Evolutionary conservation across 2,329 filamentous ascomycete species (phyloP).

Genomic region (Aspergillus aculeatus): DNA sequence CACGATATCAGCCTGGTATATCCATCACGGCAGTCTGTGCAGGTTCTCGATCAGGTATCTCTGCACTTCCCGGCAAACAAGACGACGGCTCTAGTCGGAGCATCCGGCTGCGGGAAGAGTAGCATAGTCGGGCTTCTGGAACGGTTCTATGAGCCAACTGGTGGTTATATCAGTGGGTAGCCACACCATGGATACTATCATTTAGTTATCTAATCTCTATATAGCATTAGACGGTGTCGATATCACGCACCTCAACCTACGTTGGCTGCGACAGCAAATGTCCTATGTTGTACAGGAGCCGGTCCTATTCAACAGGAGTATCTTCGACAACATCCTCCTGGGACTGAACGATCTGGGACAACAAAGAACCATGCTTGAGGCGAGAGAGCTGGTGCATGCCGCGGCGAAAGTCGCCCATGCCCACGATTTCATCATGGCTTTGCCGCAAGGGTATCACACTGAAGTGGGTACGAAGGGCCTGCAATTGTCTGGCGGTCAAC

Average conservation of each 20-base stretch:
- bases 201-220: not conserved
- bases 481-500: slow-evolving; percentile 82
- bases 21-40: slow-evolving; percentile 42
- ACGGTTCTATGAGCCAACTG: slow-evolving; percentile 62
- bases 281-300: slow-evolving; percentile 61
- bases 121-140: slow-evolving; percentile 71
- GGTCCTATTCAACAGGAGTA: slow-evolving; percentile 76
- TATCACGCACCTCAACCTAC: slow-evolving; percentile 34
- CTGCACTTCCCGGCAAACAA: slow-evolving; percentile 40
- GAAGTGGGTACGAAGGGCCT: slow-evolving; percentile 81
- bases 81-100: slow-evolving; percentile 65
- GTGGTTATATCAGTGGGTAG: slow-evolving; percentile 29
- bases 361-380: slow-evolving; percentile 22
- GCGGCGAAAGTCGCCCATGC: slow-evolving; percentile 52
- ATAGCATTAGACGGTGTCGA: slow-evolving; percentile 35
- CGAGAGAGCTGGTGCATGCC: slow-evolving; percentile 3
- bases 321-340: slow-evolving; percentile 71
- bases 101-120: slow-evolving; percentile 71
- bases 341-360: slow-evolving; percentile 47
- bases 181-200: not conserved
- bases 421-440: slow-evolving; percentile 71
- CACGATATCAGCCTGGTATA: slow-evolving; percentile 34
- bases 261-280: slow-evolving; percentile 20
- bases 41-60: slow-evolving; percentile 34
- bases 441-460: slow-evolving; percentile 80